Percentiles rank a stretch among this genome's conserved stretches.
phyloP scores from a whole-genome alignment of 306 rosid species.

The apple (Malus domestica) region DNA sequence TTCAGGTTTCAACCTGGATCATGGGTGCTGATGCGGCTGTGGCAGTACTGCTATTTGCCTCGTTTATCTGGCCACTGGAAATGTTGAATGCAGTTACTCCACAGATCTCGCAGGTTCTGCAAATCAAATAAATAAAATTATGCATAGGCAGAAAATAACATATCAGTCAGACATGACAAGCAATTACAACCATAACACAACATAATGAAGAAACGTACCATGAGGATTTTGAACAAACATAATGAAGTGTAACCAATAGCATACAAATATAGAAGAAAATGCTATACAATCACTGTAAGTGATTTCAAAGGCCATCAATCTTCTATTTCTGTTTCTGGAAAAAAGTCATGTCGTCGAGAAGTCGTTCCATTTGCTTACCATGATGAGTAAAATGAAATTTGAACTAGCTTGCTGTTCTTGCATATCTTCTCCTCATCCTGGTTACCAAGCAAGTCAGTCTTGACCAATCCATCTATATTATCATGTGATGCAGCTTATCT shows the following conservation, averaged over 20 bases:
- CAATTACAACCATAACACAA: neutral
- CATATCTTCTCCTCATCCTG: neutral
- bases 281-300: neutral
- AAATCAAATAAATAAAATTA: neutral
- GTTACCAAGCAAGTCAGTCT: neutral
- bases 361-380: neutral
- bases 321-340: neutral
- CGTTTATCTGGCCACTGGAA: slow-evolving; percentile 12
- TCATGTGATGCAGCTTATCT: neutral
- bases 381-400: neutral
- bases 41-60: slow-evolving; percentile 1
- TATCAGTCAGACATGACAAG: neutral
- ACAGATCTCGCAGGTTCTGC: slow-evolving; percentile 40
- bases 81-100: slow-evolving; percentile 28
- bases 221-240: neutral
- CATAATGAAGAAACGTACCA: neutral
- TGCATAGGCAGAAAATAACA: neutral
- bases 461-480: neutral
- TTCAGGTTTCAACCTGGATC: slow-evolving; percentile 27
- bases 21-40: slow-evolving; percentile 19
- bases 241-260: neutral
- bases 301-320: neutral
- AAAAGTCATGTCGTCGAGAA: neutral
- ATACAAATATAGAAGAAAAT: neutral
- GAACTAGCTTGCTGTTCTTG: neutral